Evolutionary conservation across 768 basidiomycete genomes (phyloP).

Genomic region (Tylopilus sp.): DNA sequence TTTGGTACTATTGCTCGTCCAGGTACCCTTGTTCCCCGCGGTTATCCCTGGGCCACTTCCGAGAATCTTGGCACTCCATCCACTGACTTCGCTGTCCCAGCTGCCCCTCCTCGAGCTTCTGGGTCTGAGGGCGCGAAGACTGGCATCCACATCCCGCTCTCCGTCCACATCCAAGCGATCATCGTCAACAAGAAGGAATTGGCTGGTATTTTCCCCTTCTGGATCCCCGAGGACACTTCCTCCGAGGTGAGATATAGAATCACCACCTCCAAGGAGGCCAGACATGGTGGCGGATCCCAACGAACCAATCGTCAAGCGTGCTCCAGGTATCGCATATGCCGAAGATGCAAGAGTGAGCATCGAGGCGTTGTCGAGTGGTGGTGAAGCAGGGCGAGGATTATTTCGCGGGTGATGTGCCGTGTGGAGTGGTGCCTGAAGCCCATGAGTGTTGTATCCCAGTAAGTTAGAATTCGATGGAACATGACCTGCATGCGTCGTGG

Average conservation of each 20-base stretch:
- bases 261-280: constrained; percentile 47
- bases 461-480: constrained; percentile 29
- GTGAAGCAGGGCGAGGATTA: constrained; percentile 90
- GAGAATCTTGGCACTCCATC: constrained; percentile 75
- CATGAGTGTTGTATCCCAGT: constrained; percentile 26
- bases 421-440: constrained; percentile 80
- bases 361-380: constrained; percentile 89
- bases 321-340: constrained; percentile 73
- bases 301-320: constrained; percentile 44
- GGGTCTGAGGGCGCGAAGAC: constrained; percentile 84
- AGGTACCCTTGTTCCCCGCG: constrained; percentile 52
- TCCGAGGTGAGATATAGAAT: constrained; percentile 72
- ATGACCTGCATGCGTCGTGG: constrained; percentile 18
- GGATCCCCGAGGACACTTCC: constrained; percentile 55
- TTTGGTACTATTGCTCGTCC: constrained; percentile 58
- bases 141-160: constrained; percentile 76
- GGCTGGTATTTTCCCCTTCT: constrained; percentile 57
- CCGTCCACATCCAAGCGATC: constrained; percentile 50
- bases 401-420: constrained; percentile 92
- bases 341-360: constrained; percentile 91
- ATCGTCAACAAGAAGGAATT: constrained; percentile 64
- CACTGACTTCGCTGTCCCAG: constrained; percentile 87
- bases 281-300: constrained; percentile 46
- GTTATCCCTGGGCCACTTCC: constrained; percentile 46
- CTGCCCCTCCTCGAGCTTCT: constrained; percentile 83